These are phyloP conservation scores for Pleomassaria siparia DNA, from an alignment of 2,329 filamentous ascomycete genomes.

Conservation along the genomic window DNA sequence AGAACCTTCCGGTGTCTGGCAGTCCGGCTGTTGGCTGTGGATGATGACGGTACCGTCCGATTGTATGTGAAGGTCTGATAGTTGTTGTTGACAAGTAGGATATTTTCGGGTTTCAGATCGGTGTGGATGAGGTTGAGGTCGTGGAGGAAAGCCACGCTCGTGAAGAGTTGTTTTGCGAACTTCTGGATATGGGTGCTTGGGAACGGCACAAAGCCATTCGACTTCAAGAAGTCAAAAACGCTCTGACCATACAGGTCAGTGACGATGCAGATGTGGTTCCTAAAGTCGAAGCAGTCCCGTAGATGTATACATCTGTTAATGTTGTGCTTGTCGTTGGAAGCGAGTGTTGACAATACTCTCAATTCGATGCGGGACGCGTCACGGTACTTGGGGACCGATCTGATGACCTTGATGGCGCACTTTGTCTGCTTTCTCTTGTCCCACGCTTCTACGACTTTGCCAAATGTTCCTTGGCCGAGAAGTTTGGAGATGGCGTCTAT, in stretches of 20 bases:
- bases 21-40: constrained; percentile 57
- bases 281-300: constrained; percentile 94
- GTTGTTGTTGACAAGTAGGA: constrained; percentile 63
- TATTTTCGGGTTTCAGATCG: constrained; percentile 69
- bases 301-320: constrained; percentile 96
- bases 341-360: constrained; percentile 85
- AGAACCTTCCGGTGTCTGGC: constrained; percentile 65
- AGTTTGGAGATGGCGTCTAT: constrained; percentile 85
- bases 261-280: constrained; percentile 91
- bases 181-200: constrained; percentile 98
- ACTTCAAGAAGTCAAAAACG: constrained; percentile 97
- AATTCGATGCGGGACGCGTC: constrained; percentile 95
- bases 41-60: constrained; percentile 66
- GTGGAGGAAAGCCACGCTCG: constrained; percentile 97
- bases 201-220: constrained; percentile 92
- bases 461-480: constrained; percentile 95
- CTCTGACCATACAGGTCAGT: constrained; percentile 83
- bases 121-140: constrained; percentile 98
- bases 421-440: constrained; percentile 75
- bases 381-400: constrained; percentile 96
- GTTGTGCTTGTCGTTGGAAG: constrained; percentile 88
- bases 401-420: constrained; percentile 97
- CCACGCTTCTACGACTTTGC: constrained; percentile 92
- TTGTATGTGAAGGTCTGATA: constrained; percentile 72
- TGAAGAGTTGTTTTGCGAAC: constrained; percentile 93